Evolutionary conservation across 1,139 yeast genomes (phyloP).

Genomic region (Taiozyma sp.): DNA sequence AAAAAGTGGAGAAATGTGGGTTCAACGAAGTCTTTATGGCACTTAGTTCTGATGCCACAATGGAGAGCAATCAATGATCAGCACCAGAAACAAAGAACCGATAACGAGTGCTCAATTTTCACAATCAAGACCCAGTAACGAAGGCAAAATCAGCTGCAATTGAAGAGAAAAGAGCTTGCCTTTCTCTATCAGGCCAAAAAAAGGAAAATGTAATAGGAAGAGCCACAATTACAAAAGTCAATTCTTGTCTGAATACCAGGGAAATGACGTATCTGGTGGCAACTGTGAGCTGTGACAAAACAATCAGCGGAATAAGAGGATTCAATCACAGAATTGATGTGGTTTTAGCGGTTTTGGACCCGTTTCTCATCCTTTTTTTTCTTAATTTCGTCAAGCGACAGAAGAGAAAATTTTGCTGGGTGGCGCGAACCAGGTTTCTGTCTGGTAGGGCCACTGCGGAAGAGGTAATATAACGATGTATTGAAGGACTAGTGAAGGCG

Average conservation of each 20-base stretch:
- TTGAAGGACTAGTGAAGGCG: too few relatives aligned
- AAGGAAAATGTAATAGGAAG: neutral
- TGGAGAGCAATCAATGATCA: too few relatives aligned
- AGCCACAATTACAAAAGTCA: neutral
- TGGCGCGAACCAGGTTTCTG: neutral
- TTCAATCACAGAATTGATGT: neutral
- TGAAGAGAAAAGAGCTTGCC: neutral
- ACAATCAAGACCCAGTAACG: neutral
- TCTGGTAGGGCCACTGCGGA: neutral
- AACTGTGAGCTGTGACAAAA: neutral
- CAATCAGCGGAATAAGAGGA: neutral
- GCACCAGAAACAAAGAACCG: too few relatives aligned
- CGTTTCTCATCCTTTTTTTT: neutral
- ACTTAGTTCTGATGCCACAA: too few relatives aligned
- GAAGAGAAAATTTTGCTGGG: conserved; percentile 1
- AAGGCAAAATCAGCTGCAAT: neutral
- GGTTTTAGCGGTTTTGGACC: neutral
- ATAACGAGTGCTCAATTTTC: neutral
- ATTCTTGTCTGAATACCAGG: neutral
- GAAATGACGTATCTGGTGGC: neutral
- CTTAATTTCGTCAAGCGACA: neutral
- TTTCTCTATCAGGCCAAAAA: neutral
- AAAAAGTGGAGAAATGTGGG: neutral
- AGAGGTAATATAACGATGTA: too few relatives aligned
- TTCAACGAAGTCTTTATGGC: neutral